A percentile compares a stretch with the other conserved stretches of the same genome.
These are phyloP conservation scores for Darksidea phi DNA, from an alignment of 495 filamentous ascomycete species.

Conservation along the genomic window DNA sequence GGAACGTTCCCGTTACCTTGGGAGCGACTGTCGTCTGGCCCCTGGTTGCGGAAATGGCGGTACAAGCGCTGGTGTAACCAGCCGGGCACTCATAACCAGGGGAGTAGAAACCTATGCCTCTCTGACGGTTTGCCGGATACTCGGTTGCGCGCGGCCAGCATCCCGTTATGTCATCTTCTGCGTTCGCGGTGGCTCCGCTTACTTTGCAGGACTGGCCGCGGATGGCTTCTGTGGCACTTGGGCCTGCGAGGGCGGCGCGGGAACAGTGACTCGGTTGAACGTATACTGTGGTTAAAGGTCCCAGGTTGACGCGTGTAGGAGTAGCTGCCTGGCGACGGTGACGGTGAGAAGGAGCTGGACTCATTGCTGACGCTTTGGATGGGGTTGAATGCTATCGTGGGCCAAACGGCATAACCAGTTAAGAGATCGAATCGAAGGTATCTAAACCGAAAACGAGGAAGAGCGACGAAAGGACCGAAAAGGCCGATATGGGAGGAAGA, in stretches of 20 bases:
- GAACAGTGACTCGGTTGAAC: slow-evolving; percentile 14
- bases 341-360: not conserved
- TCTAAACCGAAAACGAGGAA: too few relatives aligned
- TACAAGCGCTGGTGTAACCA: slow-evolving; percentile 18
- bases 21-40: not conserved
- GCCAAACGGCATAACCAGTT: too few relatives aligned
- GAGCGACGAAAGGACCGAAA: too few relatives aligned
- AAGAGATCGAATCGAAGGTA: too few relatives aligned
- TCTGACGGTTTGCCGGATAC: not conserved
- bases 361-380: not conserved
- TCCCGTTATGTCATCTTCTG: slow-evolving; percentile 10
- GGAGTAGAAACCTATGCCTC: slow-evolving; percentile 23
- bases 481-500: too few relatives aligned
- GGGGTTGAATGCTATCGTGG: not conserved
- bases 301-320: not conserved
- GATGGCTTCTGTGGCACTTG: slow-evolving; percentile 1
- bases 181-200: not conserved
- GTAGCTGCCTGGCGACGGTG: not conserved
- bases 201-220: slow-evolving; percentile 8
- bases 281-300: slow-evolving; percentile 21
- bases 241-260: not conserved
- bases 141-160: slow-evolving; percentile 21
- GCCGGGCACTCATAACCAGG: slow-evolving; percentile 16
- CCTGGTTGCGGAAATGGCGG: not conserved
- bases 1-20: not conserved